These are phyloP conservation scores for Paraglomus brasilianum DNA, from an alignment of 192 early-diverging fungal species.

Conservation along the genomic window DNA sequence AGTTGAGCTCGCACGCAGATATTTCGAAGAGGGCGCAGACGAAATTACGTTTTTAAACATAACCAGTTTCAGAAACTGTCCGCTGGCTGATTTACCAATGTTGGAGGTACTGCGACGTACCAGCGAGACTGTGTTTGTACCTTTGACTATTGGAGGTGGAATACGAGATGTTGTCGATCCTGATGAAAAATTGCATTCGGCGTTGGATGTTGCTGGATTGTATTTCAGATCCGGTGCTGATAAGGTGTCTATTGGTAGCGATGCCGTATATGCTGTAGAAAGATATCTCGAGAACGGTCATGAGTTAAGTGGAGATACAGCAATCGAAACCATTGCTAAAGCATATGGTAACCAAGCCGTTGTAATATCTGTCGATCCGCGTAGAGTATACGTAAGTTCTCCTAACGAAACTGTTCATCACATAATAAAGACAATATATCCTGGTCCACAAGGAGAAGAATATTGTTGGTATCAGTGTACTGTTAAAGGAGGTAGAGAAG, in stretches of 20 bases:
- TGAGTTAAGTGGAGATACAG: slow-evolving; percentile 65
- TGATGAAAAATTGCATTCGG: slow-evolving; percentile 74
- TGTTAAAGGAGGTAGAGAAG: slow-evolving; percentile 96
- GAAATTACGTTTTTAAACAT: slow-evolving; percentile 99
- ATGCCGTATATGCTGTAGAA: slow-evolving; percentile 98
- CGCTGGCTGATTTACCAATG: slow-evolving; percentile 92
- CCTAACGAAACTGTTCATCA: slow-evolving; percentile 79
- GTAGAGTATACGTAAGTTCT: slow-evolving; percentile 83
- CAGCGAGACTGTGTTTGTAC: slow-evolving; percentile 95
- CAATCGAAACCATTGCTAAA: slow-evolving; percentile 92
- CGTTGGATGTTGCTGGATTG: slow-evolving; percentile 96
- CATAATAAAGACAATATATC: slow-evolving; percentile 62
- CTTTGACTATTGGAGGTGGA: slow-evolving; percentile 97
- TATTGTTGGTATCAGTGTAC: slow-evolving; percentile 99
- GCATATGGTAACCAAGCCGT: slow-evolving; percentile 98
- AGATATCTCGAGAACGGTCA: slow-evolving; percentile 63
- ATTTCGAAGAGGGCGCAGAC: slow-evolving; percentile 96
- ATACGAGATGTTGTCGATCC: slow-evolving; percentile 92
- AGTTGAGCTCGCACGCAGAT: slow-evolving; percentile 86
- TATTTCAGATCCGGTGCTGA: slow-evolving; percentile 99
- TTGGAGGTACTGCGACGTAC: slow-evolving; percentile 86
- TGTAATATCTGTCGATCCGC: slow-evolving; percentile 97
- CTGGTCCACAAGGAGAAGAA: slow-evolving; percentile 89
- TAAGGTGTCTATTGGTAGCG: slow-evolving; percentile 98
- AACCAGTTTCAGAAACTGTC: slow-evolving; percentile 92